Base-by-base conservation (phyloP, 139 green algal species). In the Micractinium sp. region DNA sequence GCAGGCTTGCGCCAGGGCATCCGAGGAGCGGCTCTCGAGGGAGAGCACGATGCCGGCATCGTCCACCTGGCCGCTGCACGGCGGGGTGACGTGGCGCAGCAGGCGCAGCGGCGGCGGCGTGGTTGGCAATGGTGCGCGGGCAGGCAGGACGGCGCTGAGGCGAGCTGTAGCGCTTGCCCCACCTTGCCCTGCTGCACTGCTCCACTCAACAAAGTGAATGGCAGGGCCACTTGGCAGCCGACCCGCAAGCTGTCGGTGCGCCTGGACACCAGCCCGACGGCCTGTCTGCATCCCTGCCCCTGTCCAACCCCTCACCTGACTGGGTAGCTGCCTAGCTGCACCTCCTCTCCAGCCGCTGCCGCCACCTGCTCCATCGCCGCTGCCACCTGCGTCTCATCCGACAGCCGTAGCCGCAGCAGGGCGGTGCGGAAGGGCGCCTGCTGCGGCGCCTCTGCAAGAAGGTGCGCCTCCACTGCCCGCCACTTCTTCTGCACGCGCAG, bases 311-410 rank as follows among this genome's bases (percentile, higher is more conserved):
- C 47, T 63, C 23, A 67, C 56, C 86, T 89, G 12, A 89, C 93
- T 23, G 95, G 95, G 84, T 97, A 96, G 20, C 87, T 93, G 9
- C 95, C 95, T 18, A 96, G 82, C 23, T 89, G 25, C n/a, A 97
- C 93, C 20, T 93, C 92, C 13, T 79, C 71, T 20, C 93, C 92
- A 56, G 67, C 81, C 73, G 92, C 85, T 4, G 81, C 85, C 14
- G 86, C 86, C 63, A 96, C 92, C 19, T 83, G 86, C 16, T 95
- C 87, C 79, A 98, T 87, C 14, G 89, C 88, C 19, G 92, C 74
- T 18, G 93, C 94, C 22, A 97, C 77, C n/a, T 73, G 47, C 0
- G 92, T 90, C 73, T 94, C 92, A 75, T 94, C 91, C 7, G 67
- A 73, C 0, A 92, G 38, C 25, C 85, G 80, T 53, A 96, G 92